A percentile compares a stretch with the other conserved stretches of the same genome.
Conservation (phyloP, 148 eudicot genomes). For the Spergularia bocconei region DNA sequence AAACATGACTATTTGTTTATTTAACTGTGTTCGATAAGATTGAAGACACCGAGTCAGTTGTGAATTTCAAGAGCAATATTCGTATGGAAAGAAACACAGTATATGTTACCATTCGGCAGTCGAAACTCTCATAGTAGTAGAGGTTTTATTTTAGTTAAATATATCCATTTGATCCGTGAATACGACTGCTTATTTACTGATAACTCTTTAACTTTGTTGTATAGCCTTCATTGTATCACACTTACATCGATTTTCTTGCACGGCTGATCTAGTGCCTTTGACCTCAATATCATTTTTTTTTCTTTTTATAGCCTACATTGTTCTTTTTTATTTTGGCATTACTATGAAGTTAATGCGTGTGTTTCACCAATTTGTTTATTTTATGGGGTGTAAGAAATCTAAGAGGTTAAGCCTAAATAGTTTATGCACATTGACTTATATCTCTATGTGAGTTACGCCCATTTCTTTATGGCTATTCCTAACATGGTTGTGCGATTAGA, state of each 20-base stretch:
- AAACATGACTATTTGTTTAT: neutral
- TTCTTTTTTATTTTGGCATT: neutral
- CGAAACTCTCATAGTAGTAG: neutral
- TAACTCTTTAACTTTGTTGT: neutral
- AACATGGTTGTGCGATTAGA: too few species aligned
- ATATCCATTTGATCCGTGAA: neutral
- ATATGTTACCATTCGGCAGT: slow-evolving; percentile 17
- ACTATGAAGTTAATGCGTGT: neutral
- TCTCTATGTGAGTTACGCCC: neutral
- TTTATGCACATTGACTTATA: neutral
- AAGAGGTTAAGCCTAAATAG: neutral
- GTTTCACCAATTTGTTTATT: neutral
- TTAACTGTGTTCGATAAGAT: neutral
- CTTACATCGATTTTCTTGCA: neutral
- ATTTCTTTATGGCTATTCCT: too few species aligned
- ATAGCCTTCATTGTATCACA: neutral
- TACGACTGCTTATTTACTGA: neutral
- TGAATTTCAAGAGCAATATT: slow-evolving; percentile 4
- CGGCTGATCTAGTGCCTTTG: neutral
- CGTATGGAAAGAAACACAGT: slow-evolving; percentile 6
- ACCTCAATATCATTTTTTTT: neutral
- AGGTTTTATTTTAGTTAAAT: slow-evolving; percentile 2
- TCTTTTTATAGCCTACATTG: neutral
- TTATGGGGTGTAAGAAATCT: neutral
- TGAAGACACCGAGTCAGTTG: neutral